A percentile compares a stretch with the other conserved stretches of the same genome.
These are phyloP conservation scores for Phlyctochytrium planicorne DNA, from an alignment of 192 early-diverging fungal genomes.

Conservation along the genomic window DNA sequence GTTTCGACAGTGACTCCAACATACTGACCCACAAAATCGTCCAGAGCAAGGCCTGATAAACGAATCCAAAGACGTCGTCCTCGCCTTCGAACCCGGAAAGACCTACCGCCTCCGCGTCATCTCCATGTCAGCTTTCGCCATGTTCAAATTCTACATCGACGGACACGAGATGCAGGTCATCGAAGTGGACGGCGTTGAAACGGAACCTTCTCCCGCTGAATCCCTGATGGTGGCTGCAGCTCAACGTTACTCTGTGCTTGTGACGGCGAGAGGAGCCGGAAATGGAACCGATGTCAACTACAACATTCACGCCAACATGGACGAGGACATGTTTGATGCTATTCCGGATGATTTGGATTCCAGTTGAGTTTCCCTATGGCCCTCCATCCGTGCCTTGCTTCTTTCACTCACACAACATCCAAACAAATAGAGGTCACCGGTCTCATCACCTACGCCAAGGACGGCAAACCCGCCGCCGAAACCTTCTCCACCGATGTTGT, in stretches of 20 bases:
- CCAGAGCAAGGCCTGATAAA: slow-evolving; percentile 65
- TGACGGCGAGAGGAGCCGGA: slow-evolving; percentile 56
- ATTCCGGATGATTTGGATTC: slow-evolving; percentile 52
- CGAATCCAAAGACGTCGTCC: slow-evolving; percentile 37
- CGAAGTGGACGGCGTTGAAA: slow-evolving; percentile 75
- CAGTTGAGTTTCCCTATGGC: slow-evolving; percentile 17
- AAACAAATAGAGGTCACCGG: slow-evolving; percentile 58
- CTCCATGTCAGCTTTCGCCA: slow-evolving; percentile 74
- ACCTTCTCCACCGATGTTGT: not conserved
- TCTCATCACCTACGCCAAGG: slow-evolving; percentile 50
- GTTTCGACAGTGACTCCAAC: too few species aligned
- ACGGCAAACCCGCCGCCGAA: slow-evolving; percentile 2
- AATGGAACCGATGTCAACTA: slow-evolving; percentile 59
- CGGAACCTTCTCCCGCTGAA: slow-evolving; percentile 51
- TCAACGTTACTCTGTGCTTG: slow-evolving; percentile 78
- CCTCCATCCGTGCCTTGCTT: too few species aligned
- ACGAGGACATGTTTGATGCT: slow-evolving; percentile 73
- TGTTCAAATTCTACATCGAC: slow-evolving; percentile 78
- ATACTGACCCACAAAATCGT: too few species aligned
- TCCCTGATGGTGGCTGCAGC: slow-evolving; percentile 66
- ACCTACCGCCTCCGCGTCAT: slow-evolving; percentile 83
- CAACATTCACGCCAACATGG: slow-evolving; percentile 71
- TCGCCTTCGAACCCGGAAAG: slow-evolving; percentile 71
- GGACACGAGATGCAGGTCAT: slow-evolving; percentile 76
- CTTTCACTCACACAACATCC: too few species aligned